Percentiles rank a stretch among this genome's conserved stretches.
Conservation (phyloP, 257 asterid species). For the Primulina tabacum region DNA sequence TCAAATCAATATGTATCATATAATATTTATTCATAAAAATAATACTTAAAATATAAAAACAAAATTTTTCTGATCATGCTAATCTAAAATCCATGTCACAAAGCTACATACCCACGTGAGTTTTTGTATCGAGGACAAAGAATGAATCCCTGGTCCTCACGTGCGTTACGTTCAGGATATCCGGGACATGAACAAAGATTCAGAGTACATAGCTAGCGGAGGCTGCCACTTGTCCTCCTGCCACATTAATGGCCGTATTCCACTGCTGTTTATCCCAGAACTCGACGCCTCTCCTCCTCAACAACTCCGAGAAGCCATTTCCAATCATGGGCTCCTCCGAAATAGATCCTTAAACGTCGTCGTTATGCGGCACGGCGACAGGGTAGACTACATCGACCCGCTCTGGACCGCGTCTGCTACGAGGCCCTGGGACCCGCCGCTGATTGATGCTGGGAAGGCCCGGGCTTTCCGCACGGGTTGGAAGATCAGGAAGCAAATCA, state of each 20-base stretch:
- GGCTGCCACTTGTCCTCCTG: background rate
- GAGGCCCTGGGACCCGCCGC: conserved; percentile 85
- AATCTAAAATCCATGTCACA: too few species aligned
- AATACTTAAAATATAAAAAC: too few species aligned
- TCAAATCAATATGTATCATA: too few species aligned
- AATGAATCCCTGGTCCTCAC: too few species aligned
- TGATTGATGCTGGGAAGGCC: conserved; percentile 63
- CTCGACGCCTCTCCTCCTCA: background rate
- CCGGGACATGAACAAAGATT: too few species aligned
- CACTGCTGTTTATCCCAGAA: background rate
- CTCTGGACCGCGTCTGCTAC: too few species aligned
- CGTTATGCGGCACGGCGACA: conserved; percentile 95
- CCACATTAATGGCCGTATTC: background rate
- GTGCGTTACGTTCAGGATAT: too few species aligned
- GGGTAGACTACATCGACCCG: conserved; percentile 59
- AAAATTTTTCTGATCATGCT: too few species aligned
- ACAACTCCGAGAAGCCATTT: background rate
- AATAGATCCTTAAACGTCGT: background rate
- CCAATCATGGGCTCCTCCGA: conserved; percentile 10
- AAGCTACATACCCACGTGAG: too few species aligned
- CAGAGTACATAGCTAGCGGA: background rate
- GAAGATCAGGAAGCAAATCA: conserved; percentile 39
- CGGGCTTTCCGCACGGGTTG: conserved; percentile 73
- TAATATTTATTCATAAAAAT: too few species aligned
- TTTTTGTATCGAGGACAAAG: too few species aligned